These are phyloP conservation scores for Sphaerulina musiva DNA, from an alignment of 2,329 filamentous ascomycete genomes.

Conservation along the genomic window DNA sequence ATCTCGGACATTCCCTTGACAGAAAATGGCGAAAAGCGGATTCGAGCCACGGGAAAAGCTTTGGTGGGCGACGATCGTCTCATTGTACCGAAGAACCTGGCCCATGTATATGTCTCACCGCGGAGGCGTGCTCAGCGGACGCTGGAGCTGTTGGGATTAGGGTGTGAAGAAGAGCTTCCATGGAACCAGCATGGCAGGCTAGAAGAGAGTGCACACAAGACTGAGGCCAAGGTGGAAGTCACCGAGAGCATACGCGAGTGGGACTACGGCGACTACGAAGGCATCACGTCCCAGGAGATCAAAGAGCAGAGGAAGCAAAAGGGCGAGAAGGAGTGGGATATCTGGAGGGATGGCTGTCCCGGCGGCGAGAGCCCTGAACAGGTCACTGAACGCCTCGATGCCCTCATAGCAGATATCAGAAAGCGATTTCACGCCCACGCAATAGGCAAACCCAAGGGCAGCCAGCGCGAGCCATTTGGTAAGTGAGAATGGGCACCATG, in stretches of 20 bases:
- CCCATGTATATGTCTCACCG: constrained; percentile 88
- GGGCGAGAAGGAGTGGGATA: constrained; percentile 64
- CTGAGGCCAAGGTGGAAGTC: constrained; percentile 42
- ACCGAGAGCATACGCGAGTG: constrained; percentile 53
- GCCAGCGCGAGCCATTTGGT: constrained; percentile 36
- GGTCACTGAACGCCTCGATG: constrained; percentile 65
- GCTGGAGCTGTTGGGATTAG: constrained; percentile 78
- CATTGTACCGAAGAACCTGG: constrained; percentile 74
- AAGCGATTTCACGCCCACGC: constrained; percentile 38
- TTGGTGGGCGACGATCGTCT: constrained; percentile 77
- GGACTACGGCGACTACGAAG: constrained; percentile 60
- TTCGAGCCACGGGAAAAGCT: constrained; percentile 65
- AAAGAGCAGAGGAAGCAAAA: constrained; percentile 39
- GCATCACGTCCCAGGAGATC: constrained; percentile 49
- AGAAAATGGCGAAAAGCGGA: constrained; percentile 56
- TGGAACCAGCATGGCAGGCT: constrained; percentile 47
- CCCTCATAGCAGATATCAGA: constrained; percentile 68
- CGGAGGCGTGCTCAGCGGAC: constrained; percentile 78
- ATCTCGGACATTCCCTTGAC: constrained; percentile 79
- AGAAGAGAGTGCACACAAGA: constrained; percentile 27
- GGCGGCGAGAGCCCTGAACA: constrained; percentile 66
- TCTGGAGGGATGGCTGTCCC: constrained; percentile 80
- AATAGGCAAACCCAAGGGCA: constrained; percentile 49
- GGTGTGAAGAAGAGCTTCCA: constrained; percentile 58
- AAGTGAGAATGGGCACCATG: not conserved